Conservation (phyloP, 257 asterid genomes). For the Ilex aquifolium region DNA sequence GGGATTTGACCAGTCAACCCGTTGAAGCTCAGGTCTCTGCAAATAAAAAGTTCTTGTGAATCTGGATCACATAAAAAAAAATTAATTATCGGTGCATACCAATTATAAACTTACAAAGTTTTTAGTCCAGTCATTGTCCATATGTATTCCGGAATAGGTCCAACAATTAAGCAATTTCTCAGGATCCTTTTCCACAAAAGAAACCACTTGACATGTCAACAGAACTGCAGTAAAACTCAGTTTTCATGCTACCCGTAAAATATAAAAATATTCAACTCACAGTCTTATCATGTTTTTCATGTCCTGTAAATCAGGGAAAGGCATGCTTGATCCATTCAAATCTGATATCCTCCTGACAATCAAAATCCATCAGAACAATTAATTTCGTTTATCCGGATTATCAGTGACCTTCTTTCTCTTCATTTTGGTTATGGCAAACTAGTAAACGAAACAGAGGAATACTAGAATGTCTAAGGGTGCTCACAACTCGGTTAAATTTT, state of each 20-base stretch:
- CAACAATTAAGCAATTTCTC: slow-evolving; percentile 73
- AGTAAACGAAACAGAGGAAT: not conserved
- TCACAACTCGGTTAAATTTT: slow-evolving; percentile 48
- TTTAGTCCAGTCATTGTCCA: slow-evolving; percentile 21
- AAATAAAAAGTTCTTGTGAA: slow-evolving; percentile 8
- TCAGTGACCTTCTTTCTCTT: not conserved
- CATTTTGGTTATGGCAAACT: not conserved
- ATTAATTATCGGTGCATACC: not conserved
- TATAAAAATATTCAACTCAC: slow-evolving; percentile 41
- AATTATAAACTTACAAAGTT: slow-evolving; percentile 45
- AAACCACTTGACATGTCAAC: slow-evolving; percentile 9
- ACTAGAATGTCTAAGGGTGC: slow-evolving; percentile 16
- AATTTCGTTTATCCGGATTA: not conserved
- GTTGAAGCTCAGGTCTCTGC: slow-evolving; percentile 89
- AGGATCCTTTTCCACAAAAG: slow-evolving; percentile 50
- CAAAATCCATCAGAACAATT: slow-evolving; percentile 6
- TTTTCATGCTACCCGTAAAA: not conserved
- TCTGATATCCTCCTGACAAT: slow-evolving; percentile 68
- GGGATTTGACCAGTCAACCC: slow-evolving; percentile 56
- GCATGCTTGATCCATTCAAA: slow-evolving; percentile 39
- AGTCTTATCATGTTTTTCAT: slow-evolving; percentile 17
- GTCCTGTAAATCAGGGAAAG: slow-evolving; percentile 51
- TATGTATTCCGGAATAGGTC: slow-evolving; percentile 50
- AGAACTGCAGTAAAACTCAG: not conserved
- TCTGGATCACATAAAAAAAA: slow-evolving; percentile 10